Conservation (phyloP, 23 red algal species). For the Gracilaria vermiculophylla region DNA sequence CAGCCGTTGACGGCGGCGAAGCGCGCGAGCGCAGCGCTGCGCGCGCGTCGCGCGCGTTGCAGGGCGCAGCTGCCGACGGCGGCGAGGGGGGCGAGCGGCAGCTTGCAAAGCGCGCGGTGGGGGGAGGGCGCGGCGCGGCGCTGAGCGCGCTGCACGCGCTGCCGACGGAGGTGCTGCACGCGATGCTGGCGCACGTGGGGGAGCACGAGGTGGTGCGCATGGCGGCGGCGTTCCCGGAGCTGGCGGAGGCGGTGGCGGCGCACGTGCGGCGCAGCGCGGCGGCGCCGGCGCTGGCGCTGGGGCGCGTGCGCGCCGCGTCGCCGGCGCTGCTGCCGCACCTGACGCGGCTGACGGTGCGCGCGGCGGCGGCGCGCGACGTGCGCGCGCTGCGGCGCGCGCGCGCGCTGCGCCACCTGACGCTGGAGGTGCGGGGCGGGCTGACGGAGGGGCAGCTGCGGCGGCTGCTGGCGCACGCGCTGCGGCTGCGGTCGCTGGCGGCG, state of each 20-base stretch:
- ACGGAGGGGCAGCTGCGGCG: background rate
- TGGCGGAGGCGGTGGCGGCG: background rate
- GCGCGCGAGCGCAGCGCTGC: background rate
- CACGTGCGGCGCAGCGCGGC: background rate
- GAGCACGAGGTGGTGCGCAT: background rate
- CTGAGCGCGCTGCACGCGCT: background rate
- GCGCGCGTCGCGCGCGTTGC: background rate
- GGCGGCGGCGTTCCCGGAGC: background rate
- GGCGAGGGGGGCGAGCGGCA: too few species aligned
- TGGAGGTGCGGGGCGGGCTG: background rate
- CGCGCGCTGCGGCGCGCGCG: background rate
- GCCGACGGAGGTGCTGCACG: background rate
- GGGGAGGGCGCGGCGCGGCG: background rate
- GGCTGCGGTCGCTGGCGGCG: background rate
- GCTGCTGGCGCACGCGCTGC: background rate
- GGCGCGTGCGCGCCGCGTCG: background rate
- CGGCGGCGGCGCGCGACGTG: background rate
- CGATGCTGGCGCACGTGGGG: background rate
- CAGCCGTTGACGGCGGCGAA: too few species aligned
- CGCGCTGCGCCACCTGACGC: slow-evolving; percentile 5
- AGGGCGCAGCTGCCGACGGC: too few species aligned
- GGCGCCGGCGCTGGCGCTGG: background rate
- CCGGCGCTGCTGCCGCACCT: background rate
- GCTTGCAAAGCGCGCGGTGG: too few species aligned
- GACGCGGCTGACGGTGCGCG: background rate